These are phyloP conservation scores for Viridothelium virens DNA, from an alignment of 495 filamentous ascomycete species.

Conservation along the genomic window DNA sequence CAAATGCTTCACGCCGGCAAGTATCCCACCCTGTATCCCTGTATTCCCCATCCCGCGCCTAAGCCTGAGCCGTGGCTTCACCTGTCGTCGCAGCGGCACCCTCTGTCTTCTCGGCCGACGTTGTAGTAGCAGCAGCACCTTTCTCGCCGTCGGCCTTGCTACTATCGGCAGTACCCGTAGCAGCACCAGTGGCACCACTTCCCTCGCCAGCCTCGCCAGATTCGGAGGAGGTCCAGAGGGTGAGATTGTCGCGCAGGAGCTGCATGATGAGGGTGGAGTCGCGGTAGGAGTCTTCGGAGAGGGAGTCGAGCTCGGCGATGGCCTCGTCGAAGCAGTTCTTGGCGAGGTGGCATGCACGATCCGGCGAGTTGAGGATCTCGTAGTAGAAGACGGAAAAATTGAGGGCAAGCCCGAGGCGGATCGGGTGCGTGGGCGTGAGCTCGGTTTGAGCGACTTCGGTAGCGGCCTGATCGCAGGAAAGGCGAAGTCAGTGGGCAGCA, in stretches of 20 bases:
- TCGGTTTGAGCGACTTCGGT: slow-evolving; percentile 98
- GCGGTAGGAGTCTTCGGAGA: slow-evolving; percentile 98
- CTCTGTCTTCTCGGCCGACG: slow-evolving; percentile 23
- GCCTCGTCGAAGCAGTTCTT: slow-evolving; percentile 99
- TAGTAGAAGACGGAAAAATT: slow-evolving; percentile 99
- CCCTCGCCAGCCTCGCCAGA: slow-evolving; percentile 66
- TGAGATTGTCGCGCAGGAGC: slow-evolving; percentile 97
- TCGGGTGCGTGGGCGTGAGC: slow-evolving; percentile 96
- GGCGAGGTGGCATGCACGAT: slow-evolving; percentile 97
- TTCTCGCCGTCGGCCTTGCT: slow-evolving; percentile 43
- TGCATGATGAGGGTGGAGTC: slow-evolving; percentile 99
- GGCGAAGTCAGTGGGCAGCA: too few species aligned
- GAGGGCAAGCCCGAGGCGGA: slow-evolving; percentile 93
- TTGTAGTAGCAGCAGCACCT: slow-evolving; percentile 43
- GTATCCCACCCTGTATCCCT: not conserved
- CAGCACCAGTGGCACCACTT: slow-evolving; percentile 37
- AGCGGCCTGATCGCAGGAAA: slow-evolving; percentile 48
- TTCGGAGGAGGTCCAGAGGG: slow-evolving; percentile 98
- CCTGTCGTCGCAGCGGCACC: slow-evolving; percentile 14
- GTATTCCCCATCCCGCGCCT: not conserved
- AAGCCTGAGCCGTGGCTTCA: not conserved
- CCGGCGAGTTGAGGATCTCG: slow-evolving; percentile 97
- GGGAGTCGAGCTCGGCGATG: slow-evolving; percentile 97
- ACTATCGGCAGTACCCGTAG: too few species aligned
- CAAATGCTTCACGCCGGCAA: not conserved